Conservation (phyloP, 2,329 filamentous ascomycete species). For the Colletotrichum musicola region DNA sequence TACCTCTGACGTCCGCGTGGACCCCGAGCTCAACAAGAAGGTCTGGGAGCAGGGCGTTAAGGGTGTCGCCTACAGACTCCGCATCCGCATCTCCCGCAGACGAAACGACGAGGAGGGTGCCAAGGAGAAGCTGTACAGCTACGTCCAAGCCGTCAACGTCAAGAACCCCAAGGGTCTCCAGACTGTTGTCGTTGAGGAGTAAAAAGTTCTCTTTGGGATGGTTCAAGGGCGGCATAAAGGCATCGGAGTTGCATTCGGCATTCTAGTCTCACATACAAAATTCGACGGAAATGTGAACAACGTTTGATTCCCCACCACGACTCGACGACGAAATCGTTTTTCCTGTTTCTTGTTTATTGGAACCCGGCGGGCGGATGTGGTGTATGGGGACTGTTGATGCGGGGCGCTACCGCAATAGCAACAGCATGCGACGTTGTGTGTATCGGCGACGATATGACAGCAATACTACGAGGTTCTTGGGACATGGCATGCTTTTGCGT, state of each 20-base stretch:
- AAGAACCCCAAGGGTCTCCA: conserved; percentile 99
- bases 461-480: conserved; percentile 24
- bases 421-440: conserved; percentile 13
- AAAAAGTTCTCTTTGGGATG: conserved; percentile 59
- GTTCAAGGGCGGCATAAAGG: conserved; percentile 57
- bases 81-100: conserved; percentile 98
- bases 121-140: conserved; percentile 99
- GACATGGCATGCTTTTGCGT: conserved; percentile 19
- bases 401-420: conserved; percentile 1
- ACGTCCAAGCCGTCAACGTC: conserved; percentile 99
- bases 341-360: conserved; percentile 21
- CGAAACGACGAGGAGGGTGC: conserved; percentile 99
- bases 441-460: conserved; percentile 15
- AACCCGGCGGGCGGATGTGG: conserved; percentile 13
- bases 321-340: conserved; percentile 32
- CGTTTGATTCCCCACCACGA: conserved; percentile 42
- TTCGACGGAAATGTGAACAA: conserved; percentile 42
- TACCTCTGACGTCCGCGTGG: conserved; percentile 95
- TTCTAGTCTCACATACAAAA: conserved; percentile 50
- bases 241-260: conserved; percentile 61
- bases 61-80: conserved; percentile 97
- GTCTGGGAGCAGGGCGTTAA: conserved; percentile 99
- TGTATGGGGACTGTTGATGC: conserved; percentile 29
- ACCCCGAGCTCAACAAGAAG: conserved; percentile 99
- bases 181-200: conserved; percentile 87